phyloP scores from a whole-genome alignment of 2,329 filamentous ascomycete species.

The Atkinsonella texensis region DNA sequence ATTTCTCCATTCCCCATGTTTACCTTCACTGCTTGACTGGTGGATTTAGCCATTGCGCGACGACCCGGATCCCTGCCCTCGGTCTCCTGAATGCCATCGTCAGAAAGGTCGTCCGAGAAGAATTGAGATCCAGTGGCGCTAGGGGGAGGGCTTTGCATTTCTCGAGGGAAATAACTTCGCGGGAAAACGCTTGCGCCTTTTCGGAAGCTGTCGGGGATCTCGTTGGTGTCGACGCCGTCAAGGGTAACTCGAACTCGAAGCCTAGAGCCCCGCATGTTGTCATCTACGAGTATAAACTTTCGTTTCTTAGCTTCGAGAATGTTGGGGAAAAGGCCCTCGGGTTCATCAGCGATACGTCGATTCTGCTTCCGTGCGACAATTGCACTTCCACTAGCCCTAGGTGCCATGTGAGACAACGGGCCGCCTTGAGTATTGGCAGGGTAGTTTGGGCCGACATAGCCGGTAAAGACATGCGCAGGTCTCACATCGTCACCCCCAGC shows the following conservation, averaged over 20 bases:
- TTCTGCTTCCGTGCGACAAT: constrained; percentile 25
- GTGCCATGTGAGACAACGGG: constrained; percentile 51
- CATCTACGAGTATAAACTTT: constrained; percentile 94
- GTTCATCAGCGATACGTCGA: constrained; percentile 41
- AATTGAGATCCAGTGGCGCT: constrained; percentile 64
- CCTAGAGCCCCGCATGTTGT: constrained; percentile 66
- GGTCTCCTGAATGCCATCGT: constrained; percentile 41
- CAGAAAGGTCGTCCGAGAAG: constrained; percentile 53
- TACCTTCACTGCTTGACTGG: constrained; percentile 42
- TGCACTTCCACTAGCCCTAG: constrained; percentile 19
- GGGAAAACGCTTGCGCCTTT: constrained; percentile 83
- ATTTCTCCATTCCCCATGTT: constrained; percentile 57
- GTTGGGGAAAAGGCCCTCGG: constrained; percentile 70
- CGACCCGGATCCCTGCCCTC: constrained; percentile 33
- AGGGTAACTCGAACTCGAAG: constrained; percentile 85
- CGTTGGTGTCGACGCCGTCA: constrained; percentile 86
- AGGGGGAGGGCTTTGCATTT: constrained; percentile 80
- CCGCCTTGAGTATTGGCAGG: constrained; percentile 35
- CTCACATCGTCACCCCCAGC: constrained; percentile 52
- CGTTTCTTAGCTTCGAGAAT: constrained; percentile 82
- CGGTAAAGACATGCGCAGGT: constrained; percentile 61
- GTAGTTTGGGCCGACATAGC: constrained; percentile 52
- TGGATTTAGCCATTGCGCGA: constrained; percentile 19
- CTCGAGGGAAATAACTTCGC: constrained; percentile 80
- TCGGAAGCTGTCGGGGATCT: constrained; percentile 92